Evolutionary conservation across 2,329 filamentous ascomycete species (phyloP), one percentile per base, ranked within the genome.

Genomic region (Aspergillus fumigatus): DNA sequence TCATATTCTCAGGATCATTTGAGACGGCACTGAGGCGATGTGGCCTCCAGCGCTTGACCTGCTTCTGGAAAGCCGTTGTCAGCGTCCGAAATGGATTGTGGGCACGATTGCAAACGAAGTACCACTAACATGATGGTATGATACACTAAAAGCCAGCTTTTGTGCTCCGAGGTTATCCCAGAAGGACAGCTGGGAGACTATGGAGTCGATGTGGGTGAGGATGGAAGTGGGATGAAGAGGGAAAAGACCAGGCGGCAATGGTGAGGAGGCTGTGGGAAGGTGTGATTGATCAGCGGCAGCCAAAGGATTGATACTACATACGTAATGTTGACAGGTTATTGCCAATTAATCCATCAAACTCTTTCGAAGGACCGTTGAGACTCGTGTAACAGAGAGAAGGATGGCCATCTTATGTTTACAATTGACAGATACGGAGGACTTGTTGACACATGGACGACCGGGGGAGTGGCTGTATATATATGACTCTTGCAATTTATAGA

Each of bases 1-100:
- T 57, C 62, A 64, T 64, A 55, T 59, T 64, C 55, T 61, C 48
- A 52, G 57, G 49, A 54, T 51, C 62, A 60, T 60, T 60, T n/a
- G 35, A 45, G 41, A 40, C 23, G 57, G 57, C 62, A 62, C 60
- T 54, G 62, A 59, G 56, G 55, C 62, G 8, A 49, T 27, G 17
- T 23, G 48, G 57, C 60, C 57, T 41, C 55, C 60, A 59, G 62
- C 58, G 60, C 62, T 55, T 45, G 43, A 49, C 25, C 25, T 40
- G 40, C n/a, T n/a, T n/a, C n/a, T 25, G 43, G n/a, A 11, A n/a
- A 26, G 21, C 14, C 32, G 32, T 38, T 17, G 32, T 38, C 32
- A 38, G 14, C 14, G 32, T 38, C 14, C 5, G 32, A 17, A 38
- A 7, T 38, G 32, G 32, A 38, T 4, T 38, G 32, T 17, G 14